A percentile compares a stretch with the other conserved stretches of the same genome.
Evolutionary conservation across 2,329 filamentous ascomycete species (phyloP).

Genomic region (Torrubiella hemipterigena): DNA sequence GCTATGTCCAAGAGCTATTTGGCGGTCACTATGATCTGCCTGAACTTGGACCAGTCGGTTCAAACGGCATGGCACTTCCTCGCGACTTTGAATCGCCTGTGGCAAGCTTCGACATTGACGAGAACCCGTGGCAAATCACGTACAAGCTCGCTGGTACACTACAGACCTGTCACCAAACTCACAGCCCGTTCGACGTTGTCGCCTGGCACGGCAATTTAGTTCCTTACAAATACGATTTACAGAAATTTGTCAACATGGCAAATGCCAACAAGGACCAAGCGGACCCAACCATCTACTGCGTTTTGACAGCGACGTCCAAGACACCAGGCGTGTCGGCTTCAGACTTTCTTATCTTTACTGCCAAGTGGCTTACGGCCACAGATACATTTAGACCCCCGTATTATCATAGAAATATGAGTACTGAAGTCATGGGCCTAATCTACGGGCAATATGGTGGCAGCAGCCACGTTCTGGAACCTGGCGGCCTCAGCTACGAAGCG

Average conservation of each 20-base stretch:
- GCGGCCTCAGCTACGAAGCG: slow-evolving; percentile 19
- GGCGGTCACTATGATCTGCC: slow-evolving; percentile 53
- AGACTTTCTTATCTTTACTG: slow-evolving; percentile 58
- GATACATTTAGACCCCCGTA: slow-evolving; percentile 54
- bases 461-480: slow-evolving; percentile 14
- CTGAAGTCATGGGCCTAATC: slow-evolving; percentile 44
- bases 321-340: slow-evolving; percentile 41
- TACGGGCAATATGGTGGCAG: slow-evolving; percentile 20
- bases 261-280: slow-evolving; percentile 50
- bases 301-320: slow-evolving; percentile 46
- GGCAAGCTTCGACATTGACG: slow-evolving; percentile 45
- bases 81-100: slow-evolving; percentile 54
- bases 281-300: slow-evolving; percentile 54
- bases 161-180: slow-evolving; percentile 47
- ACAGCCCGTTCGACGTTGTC: slow-evolving; percentile 60
- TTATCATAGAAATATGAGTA: slow-evolving; percentile 50
- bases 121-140: slow-evolving; percentile 42
- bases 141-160: slow-evolving; percentile 51
- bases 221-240: slow-evolving; percentile 44
- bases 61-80: slow-evolving; percentile 52
- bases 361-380: slow-evolving; percentile 50
- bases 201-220: slow-evolving; percentile 63
- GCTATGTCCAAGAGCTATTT: slow-evolving; percentile 57
- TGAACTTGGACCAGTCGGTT: slow-evolving; percentile 54
- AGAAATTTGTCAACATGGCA: slow-evolving; percentile 46